Conservation (phyloP, 495 filamentous ascomycete species). For the Penicillium fimorum region DNA sequence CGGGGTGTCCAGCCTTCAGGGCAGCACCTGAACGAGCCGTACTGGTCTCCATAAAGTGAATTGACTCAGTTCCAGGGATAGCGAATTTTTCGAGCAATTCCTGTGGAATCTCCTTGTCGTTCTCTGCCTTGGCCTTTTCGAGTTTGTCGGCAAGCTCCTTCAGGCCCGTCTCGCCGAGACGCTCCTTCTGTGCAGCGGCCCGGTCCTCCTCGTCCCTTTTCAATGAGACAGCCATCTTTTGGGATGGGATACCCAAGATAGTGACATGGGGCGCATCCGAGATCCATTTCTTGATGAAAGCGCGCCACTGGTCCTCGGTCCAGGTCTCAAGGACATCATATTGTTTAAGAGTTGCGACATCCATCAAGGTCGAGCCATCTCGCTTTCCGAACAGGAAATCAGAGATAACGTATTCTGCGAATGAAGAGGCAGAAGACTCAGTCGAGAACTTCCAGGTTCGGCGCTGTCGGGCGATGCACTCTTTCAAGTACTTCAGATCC, state of each 20-base stretch:
- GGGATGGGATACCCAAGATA: constrained; percentile 80
- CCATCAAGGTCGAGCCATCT: constrained; percentile 74
- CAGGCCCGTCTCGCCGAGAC: constrained; percentile 64
- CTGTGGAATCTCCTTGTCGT: constrained; percentile 75
- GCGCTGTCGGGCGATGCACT: constrained; percentile 76
- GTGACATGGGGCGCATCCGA: constrained; percentile 82
- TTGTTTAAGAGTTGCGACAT: constrained; percentile 64
- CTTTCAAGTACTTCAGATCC: constrained; percentile 83
- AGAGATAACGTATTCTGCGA: constrained; percentile 76
- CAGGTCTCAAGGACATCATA: constrained; percentile 78
- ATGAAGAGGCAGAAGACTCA: constrained; percentile 72
- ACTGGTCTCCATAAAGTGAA: constrained; percentile 87
- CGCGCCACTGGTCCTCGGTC: constrained; percentile 79
- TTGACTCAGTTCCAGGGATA: constrained; percentile 80
- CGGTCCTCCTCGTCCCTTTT: constrained; percentile 68
- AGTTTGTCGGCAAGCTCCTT: constrained; percentile 71
- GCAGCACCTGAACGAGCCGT: constrained; percentile 86
- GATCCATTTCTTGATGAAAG: constrained; percentile 79
- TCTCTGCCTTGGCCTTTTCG: constrained; percentile 74
- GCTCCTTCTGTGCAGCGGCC: constrained; percentile 55
- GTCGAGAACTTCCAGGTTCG: constrained; percentile 76
- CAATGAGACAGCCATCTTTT: constrained; percentile 64
- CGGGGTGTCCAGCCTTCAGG: constrained; percentile 59
- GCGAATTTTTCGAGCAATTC: constrained; percentile 74
- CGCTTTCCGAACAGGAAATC: constrained; percentile 89